Evolutionary conservation across 768 basidiomycete species (phyloP).

Genomic region (Sistotremastrum suecicum): DNA sequence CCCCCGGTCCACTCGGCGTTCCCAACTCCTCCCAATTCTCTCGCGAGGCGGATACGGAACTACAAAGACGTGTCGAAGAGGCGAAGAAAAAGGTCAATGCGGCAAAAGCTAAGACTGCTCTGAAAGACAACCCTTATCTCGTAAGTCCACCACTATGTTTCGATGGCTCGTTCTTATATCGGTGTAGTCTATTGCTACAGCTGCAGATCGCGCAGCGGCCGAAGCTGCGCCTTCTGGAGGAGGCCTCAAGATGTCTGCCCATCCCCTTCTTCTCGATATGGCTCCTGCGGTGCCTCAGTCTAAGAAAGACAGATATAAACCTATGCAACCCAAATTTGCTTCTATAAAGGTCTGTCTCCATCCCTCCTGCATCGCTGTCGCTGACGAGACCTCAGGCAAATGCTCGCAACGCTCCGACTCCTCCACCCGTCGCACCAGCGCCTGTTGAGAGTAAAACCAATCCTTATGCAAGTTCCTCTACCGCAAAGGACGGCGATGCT

Average conservation of each 20-base stretch:
- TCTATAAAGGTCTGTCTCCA: constrained; percentile 59
- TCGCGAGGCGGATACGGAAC: constrained; percentile 33
- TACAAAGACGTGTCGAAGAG: constrained; percentile 64
- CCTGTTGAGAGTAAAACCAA: constrained; percentile 41
- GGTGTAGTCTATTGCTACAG: constrained; percentile 25
- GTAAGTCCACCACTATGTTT: constrained; percentile 24
- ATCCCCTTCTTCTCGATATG: constrained; percentile 68
- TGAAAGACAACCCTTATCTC: constrained; percentile 83
- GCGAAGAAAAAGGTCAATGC: constrained; percentile 77
- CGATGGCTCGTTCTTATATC: background rate
- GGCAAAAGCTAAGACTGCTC: constrained; percentile 58
- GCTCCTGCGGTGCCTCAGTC: constrained; percentile 46
- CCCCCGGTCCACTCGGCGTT: constrained; percentile 24
- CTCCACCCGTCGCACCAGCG: constrained; percentile 27
- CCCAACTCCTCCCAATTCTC: constrained; percentile 21
- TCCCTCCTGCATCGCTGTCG: constrained; percentile 3
- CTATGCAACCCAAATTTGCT: constrained; percentile 98
- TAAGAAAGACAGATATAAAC: constrained; percentile 88
- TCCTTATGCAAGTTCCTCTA: constrained; percentile 55
- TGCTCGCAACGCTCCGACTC: constrained; percentile 56
- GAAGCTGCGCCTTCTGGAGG: constrained; percentile 67
- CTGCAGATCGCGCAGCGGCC: constrained; percentile 33
- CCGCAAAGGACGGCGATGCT: constrained; percentile 11
- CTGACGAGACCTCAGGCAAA: constrained; percentile 39
- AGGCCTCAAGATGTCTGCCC: constrained; percentile 82